Evolutionary conservation across 2,329 filamentous ascomycete genomes (phyloP).

Genomic region (Shiraia bambusicola): DNA sequence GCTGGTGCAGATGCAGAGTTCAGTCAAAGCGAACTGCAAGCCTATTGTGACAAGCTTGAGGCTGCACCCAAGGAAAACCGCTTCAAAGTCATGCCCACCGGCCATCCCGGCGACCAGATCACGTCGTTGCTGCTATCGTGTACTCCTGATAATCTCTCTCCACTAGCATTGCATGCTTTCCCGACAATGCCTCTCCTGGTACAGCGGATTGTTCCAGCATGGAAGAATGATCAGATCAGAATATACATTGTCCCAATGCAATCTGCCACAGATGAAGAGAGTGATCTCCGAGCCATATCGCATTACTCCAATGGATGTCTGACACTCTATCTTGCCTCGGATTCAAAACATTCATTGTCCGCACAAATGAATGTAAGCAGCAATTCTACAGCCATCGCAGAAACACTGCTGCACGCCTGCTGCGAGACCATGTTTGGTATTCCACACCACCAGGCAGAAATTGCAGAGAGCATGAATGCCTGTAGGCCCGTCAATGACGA

Average conservation of each 20-base stretch:
- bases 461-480: slow-evolving; percentile 37
- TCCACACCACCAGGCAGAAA: slow-evolving; percentile 34
- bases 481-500: slow-evolving; percentile 22
- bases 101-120: slow-evolving; percentile 49
- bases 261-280: slow-evolving; percentile 29
- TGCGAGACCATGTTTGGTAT: slow-evolving; percentile 39
- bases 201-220: slow-evolving; percentile 33
- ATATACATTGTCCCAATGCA: slow-evolving; percentile 41
- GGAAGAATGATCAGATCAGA: slow-evolving; percentile 36
- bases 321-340: slow-evolving; percentile 37
- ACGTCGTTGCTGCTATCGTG: slow-evolving; percentile 46
- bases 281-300: slow-evolving; percentile 43
- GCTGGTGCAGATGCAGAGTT: slow-evolving; percentile 49
- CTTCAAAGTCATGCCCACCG: slow-evolving; percentile 44
- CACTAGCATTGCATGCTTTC: slow-evolving; percentile 48
- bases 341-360: slow-evolving; percentile 24
- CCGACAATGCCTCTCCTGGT: slow-evolving; percentile 42
- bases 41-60: slow-evolving; percentile 48
- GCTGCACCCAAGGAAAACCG: slow-evolving; percentile 47
- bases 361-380: slow-evolving; percentile 36
- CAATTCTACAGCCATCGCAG: slow-evolving; percentile 37
- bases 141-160: slow-evolving; percentile 38
- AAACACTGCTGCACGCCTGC: slow-evolving; percentile 39
- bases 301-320: slow-evolving; percentile 31
- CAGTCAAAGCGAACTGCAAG: slow-evolving; percentile 55